Evolutionary conservation across 768 basidiomycete species (phyloP), one percentile per base, ranked within the genome.

Genomic region (Mycena metata): DNA sequence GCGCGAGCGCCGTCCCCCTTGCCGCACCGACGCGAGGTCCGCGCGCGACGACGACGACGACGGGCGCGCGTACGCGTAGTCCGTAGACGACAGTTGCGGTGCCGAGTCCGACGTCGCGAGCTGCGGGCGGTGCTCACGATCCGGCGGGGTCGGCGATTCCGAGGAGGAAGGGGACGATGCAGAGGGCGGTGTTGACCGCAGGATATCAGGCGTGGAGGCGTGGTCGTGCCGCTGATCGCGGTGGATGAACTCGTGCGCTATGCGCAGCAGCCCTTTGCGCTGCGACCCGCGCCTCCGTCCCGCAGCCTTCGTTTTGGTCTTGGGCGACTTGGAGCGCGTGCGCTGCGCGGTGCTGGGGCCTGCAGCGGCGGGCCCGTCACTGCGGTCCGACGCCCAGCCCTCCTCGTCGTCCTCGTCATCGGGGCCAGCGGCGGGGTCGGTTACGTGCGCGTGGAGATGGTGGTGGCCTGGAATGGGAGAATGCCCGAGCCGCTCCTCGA

Each of bases 331-430:
- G 43, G 73, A 60, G 39, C 78, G 80, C 51, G 69, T 74, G 62
- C 71, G 76, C 39, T 72, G 68, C 57, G 63, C 71, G 42, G 60
- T 71, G 30, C 71, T 64, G 41, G 60, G 36, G 8, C 66, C 56
- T 36, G 67, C 55, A 3, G 65, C 60, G 30, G 65, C 60, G 30
- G 72, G 69, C 24, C 71, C 76, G 24, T 75, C 74, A 30, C 83
- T 85, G 24, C 75, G 79, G 54, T 93, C 91, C 8, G 90, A 91
- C 19, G 84, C 83, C 90, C 90, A 91, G 2, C 83, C 89, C 66
- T 87, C 91, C 0, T 90, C 89, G 19, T 88, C 88, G 6, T 84
- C 87, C 5, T 26, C 63, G 19, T 39, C 50, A n/a, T 26, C 62
- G 19, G 19, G 30, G 6, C 30, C 30, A 30, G 6, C 30, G 30